Conservation (phyloP, 2,329 filamentous ascomycete genomes). For the Hymenoscyphus infarciens region DNA sequence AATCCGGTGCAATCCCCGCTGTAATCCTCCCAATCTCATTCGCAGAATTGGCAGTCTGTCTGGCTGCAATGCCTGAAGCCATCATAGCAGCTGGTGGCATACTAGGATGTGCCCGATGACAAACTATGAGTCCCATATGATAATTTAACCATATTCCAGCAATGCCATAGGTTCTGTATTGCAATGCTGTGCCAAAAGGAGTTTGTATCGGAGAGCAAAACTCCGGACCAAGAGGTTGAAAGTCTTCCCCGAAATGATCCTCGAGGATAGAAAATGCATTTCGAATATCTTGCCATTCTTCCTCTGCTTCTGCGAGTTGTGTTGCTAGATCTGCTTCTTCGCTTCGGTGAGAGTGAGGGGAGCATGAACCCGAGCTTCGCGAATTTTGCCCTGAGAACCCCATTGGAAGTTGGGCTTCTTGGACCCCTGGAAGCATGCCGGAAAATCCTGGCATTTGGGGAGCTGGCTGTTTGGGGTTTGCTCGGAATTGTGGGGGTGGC, state of each 20-base stretch:
- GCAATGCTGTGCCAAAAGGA: conserved; percentile 77
- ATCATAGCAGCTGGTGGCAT: conserved; percentile 89
- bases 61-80: conserved; percentile 74
- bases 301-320: conserved; percentile 28
- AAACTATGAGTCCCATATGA: conserved; percentile 77
- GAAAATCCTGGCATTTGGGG: conserved; percentile 30
- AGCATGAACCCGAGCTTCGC: conserved; percentile 15
- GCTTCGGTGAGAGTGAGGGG: conserved; percentile 23
- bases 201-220: conserved; percentile 58
- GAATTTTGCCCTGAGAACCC: conserved; percentile 25
- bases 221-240: conserved; percentile 70
- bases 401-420: conserved; percentile 31
- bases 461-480: conserved; percentile 6
- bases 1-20: conserved; percentile 60
- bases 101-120: conserved; percentile 77
- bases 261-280: conserved; percentile 66
- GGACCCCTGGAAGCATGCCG: conserved; percentile 32
- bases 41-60: conserved; percentile 67
- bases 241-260: conserved; percentile 66
- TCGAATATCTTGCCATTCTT: conserved; percentile 75
- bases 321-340: conserved; percentile 30
- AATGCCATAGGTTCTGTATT: conserved; percentile 84
- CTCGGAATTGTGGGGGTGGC: not conserved
- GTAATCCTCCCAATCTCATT: conserved; percentile 76
- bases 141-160: conserved; percentile 84